Base-by-base conservation (phyloP, 768 basidiomycete genomes). In the Suillus brevipes region DNA sequence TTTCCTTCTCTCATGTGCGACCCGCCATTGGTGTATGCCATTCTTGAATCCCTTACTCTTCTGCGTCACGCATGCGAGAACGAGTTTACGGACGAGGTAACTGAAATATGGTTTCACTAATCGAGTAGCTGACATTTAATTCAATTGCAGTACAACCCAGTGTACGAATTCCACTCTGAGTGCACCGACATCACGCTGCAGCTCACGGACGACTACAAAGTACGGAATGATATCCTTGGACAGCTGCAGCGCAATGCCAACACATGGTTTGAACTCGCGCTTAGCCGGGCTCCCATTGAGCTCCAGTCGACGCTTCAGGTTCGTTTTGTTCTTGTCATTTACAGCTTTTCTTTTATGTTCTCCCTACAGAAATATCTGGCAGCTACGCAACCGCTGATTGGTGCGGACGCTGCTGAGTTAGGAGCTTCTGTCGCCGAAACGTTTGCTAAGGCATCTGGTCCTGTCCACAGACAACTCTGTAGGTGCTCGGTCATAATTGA, bases 1-100 rank as follows among this genome's bases (percentile, higher is more conserved):
- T 98, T 98, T 77, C 95, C 97, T 2, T 95, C 95, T 16, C 80
- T 99, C 59, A 91, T 97, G 87, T 99, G 97, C 77, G 91, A 96
- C 71, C 86, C 89, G 4, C 83, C 88, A 12, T 83, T 99, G 14
- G 91, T 99, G 7, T 95, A 90, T 68, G 87, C 92, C 45, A 90
- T 98, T 57, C 82, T 99, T 45, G 97, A 99, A 72, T 89, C 94
- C 53, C 82, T 99, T 65, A 98, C 97, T 0, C 81, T 98, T 10
- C 79, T 99, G 67, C 87, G 95, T 65, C 85, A 88, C 57, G 89
- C 94, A 0, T 94, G 93, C 71, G 94, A 98, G 76, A 91, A 94
- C 66, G 94, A 97, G 78, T 94, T 88, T 69, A 79, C 86, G 4
- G 94, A 98, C 77, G 97, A 99, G 86, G 95, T 93, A 67, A 61